Conservation (phyloP, 2,329 filamentous ascomycete species). For the Penicillium concentricum region DNA sequence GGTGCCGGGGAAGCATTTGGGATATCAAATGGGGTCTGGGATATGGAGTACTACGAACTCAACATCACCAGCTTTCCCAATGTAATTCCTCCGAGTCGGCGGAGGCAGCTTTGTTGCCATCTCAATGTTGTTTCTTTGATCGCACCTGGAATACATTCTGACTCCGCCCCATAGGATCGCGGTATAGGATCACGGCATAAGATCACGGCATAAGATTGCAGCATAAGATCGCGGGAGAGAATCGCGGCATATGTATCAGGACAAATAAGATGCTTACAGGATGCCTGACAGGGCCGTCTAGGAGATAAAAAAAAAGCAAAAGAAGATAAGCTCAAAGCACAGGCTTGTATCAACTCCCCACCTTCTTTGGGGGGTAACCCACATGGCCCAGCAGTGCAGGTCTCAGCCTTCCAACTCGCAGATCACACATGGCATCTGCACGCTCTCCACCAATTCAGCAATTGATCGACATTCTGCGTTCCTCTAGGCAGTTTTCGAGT, state of each 20-base stretch:
- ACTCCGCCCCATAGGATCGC: neutral
- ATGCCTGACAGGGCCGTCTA: neutral
- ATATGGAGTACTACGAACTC: neutral
- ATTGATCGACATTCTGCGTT: neutral
- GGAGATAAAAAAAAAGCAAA: neutral
- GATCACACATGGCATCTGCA: slow-evolving; percentile 2
- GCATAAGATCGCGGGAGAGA: neutral
- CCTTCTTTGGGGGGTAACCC: neutral
- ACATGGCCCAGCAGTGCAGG: neutral
- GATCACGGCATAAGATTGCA: no score
- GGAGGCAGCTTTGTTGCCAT: neutral
- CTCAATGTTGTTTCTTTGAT: neutral
- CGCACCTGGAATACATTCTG: neutral
- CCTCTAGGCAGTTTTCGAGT: neutral
- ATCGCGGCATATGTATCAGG: neutral
- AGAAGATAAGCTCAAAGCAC: slow-evolving; percentile 9
- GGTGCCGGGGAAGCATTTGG: neutral
- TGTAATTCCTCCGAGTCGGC: neutral
- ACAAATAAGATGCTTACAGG: neutral
- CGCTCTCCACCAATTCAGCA: neutral
- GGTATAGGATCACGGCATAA: neutral
- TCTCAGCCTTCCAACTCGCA: neutral
- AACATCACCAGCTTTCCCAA: no score
- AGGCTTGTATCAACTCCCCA: neutral
- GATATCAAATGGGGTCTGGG: neutral